Conservation (phyloP, 148 eudicot species). For the Chenopodium suecicum region DNA sequence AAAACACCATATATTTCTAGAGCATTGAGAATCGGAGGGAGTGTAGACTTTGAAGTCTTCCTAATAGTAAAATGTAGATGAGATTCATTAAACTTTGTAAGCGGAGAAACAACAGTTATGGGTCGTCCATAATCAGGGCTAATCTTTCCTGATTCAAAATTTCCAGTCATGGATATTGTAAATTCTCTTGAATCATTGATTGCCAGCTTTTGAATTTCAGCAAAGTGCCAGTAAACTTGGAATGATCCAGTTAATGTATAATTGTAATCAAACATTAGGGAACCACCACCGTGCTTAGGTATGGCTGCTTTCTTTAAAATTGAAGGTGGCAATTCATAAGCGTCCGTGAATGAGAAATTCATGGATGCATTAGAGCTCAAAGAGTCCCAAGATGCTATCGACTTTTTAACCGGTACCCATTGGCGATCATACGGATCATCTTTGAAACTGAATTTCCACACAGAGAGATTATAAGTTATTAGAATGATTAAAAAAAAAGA, state of each 20-base stretch:
- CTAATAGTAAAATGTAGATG: background rate
- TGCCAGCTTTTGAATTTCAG: slow-evolving; percentile 13
- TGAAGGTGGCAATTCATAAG: slow-evolving; percentile 11
- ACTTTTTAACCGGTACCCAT: background rate
- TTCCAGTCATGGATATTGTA: background rate
- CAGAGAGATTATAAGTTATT: too few species aligned
- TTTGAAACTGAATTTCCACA: background rate
- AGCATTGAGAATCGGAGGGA: too few species aligned
- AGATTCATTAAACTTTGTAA: background rate
- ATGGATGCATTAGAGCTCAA: background rate
- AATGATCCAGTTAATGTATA: background rate
- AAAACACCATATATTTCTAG: too few species aligned
- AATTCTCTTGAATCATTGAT: slow-evolving; percentile 10
- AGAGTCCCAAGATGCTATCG: background rate
- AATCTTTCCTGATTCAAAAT: background rate
- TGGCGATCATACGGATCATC: slow-evolving; percentile 15
- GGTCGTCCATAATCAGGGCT: background rate
- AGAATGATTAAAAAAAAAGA: too few species aligned
- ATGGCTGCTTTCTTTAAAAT: slow-evolving; percentile 1
- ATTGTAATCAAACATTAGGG: too few species aligned
- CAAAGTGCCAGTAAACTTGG: slow-evolving; percentile 21
- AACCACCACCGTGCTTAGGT: background rate
- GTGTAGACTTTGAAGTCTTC: slow-evolving; percentile 18
- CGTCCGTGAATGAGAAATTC: background rate
- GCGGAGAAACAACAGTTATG: background rate